A percentile compares a stretch with the other conserved stretches of the same genome.
These are phyloP conservation scores for Beverwykella pulmonaria DNA, from an alignment of 495 filamentous ascomycete genomes.

Conservation along the genomic window DNA sequence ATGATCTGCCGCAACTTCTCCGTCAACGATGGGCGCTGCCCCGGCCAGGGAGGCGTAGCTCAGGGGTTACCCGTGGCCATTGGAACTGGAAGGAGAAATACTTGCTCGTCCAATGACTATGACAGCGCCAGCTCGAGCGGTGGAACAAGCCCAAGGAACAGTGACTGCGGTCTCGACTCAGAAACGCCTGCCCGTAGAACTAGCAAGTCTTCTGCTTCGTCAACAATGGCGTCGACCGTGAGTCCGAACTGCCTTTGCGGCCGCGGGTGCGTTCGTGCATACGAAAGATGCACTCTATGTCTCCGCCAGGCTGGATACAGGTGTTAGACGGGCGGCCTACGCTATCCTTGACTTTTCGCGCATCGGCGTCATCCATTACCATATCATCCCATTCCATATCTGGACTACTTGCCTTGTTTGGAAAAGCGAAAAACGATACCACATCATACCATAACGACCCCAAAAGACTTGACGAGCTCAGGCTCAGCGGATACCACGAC, in stretches of 20 bases:
- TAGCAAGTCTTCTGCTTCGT: slow-evolving; percentile 34
- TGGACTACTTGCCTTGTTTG: neutral
- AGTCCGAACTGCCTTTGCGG: slow-evolving; percentile 37
- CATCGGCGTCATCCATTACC: slow-evolving; percentile 12
- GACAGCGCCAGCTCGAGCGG: slow-evolving; percentile 52
- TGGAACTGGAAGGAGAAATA: slow-evolving; percentile 59
- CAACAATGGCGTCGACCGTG: neutral
- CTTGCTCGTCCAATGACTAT: slow-evolving; percentile 49
- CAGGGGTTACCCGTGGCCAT: slow-evolving; percentile 83
- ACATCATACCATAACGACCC: slow-evolving; percentile 26
- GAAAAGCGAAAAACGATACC: slow-evolving; percentile 18
- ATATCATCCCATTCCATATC: neutral
- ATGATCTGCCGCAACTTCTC: slow-evolving; percentile 99
- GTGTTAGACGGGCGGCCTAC: slow-evolving; percentile 11
- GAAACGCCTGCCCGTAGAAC: slow-evolving; percentile 34
- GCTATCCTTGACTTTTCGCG: neutral
- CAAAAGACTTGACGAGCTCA: slow-evolving; percentile 41
- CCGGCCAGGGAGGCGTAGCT: slow-evolving; percentile 71
- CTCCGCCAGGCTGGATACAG: slow-evolving; percentile 37
- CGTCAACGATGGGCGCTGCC: slow-evolving; percentile 92
- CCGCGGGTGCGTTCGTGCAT: slow-evolving; percentile 36
- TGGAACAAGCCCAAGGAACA: slow-evolving; percentile 61
- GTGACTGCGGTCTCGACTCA: slow-evolving; percentile 47
- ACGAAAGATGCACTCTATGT: slow-evolving; percentile 38
- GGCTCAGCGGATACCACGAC: slow-evolving; percentile 36